Percentiles rank a stretch among this genome's conserved stretches.
phyloP scores from a whole-genome alignment of 352 stramenopile genomes.

The Proteromonas lacertae region DNA sequence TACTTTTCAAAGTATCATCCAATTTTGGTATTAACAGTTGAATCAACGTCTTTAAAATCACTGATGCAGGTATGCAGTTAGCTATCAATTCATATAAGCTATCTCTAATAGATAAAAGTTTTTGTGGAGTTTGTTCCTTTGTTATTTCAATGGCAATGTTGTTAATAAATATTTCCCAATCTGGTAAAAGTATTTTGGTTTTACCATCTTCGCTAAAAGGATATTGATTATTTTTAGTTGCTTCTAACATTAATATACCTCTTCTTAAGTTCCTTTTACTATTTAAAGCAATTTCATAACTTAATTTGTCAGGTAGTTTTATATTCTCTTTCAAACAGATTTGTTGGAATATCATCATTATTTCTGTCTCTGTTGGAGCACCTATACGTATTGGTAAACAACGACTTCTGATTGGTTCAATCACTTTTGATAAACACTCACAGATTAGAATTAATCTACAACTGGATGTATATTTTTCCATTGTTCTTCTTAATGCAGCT shows the following conservation, averaged over 20 bases:
- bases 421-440: slow-evolving; percentile 29
- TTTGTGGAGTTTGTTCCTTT: slow-evolving; percentile 57
- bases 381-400: slow-evolving; percentile 70
- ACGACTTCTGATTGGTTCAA: slow-evolving; percentile 74
- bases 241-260: slow-evolving; percentile 85
- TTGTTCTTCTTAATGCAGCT: slow-evolving; percentile 62
- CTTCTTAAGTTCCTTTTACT: slow-evolving; percentile 72
- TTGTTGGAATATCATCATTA: slow-evolving; percentile 15
- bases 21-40: slow-evolving; percentile 58
- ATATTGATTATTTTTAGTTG: slow-evolving; percentile 18
- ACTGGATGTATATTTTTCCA: slow-evolving; percentile 38
- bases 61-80: slow-evolving; percentile 83
- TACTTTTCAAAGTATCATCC: slow-evolving; percentile 74
- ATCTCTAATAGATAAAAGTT: slow-evolving; percentile 53
- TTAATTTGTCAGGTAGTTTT: slow-evolving; percentile 37
- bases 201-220: slow-evolving; percentile 16
- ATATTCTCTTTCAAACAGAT: slow-evolving; percentile 60
- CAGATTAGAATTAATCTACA: slow-evolving; percentile 88
- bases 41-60: slow-evolving; percentile 63
- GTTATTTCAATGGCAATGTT: slow-evolving; percentile 62
- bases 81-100: slow-evolving; percentile 92
- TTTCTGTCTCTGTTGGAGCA: slow-evolving; percentile 37
- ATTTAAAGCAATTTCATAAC: slow-evolving; percentile 44
- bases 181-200: slow-evolving; percentile 37
- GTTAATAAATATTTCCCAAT: slow-evolving; percentile 89